Conservation (phyloP, 345 rosid genomes). For the Balakata baccata region DNA sequence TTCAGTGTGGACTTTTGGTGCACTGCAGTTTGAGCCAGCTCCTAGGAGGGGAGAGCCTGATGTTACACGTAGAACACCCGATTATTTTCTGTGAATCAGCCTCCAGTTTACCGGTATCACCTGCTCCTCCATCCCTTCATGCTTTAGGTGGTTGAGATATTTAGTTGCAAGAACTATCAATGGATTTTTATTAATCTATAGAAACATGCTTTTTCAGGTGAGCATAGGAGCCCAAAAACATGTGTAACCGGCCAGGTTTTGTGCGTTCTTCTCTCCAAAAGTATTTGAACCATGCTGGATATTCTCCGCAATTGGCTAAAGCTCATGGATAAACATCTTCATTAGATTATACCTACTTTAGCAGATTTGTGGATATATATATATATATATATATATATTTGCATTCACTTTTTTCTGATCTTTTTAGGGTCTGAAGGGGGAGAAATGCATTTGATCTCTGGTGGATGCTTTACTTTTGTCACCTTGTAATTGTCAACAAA, state of each 20-base stretch:
- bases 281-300: constrained; percentile 12
- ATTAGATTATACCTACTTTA: constrained; percentile 11
- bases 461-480: not conserved
- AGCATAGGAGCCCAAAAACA: constrained; percentile 7
- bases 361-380: constrained; percentile 22
- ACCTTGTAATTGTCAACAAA: not conserved
- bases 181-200: not conserved
- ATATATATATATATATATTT: no score
- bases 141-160: constrained; percentile 14
- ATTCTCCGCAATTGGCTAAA: constrained; percentile 13
- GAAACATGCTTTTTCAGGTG: constrained; percentile 17
- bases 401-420: not conserved
- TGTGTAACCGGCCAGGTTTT: constrained; percentile 20
- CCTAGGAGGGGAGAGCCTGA: constrained; percentile 97
- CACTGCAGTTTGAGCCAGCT: constrained; percentile 91
- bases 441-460: constrained; percentile 2
- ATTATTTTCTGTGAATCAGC: constrained; percentile 54
- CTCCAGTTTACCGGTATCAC: not conserved
- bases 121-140: not conserved
- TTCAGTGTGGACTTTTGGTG: not conserved
- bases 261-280: constrained; percentile 8
- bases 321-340: constrained; percentile 12
- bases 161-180: constrained; percentile 5
- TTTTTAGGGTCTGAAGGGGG: not conserved
- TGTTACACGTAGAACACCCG: constrained; percentile 92